Evolutionary conservation across 805 yeast species (phyloP).

Genomic region (Jamesozyma spencerorum): DNA sequence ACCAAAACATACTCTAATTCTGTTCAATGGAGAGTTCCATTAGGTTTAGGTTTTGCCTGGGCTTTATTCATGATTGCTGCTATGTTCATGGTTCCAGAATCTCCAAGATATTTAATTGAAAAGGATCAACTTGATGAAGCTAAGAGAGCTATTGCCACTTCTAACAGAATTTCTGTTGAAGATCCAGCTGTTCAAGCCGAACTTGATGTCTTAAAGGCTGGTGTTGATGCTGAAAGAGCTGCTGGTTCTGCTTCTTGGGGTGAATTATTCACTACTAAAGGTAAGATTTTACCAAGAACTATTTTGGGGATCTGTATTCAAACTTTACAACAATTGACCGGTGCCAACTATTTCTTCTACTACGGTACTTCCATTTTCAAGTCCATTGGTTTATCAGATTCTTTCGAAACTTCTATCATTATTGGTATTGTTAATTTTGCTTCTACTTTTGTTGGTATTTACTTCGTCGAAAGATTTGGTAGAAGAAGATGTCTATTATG

Average conservation of each 20-base stretch:
- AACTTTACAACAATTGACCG: conserved; percentile 63
- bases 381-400: conserved; percentile 52
- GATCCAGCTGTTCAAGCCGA: conserved; percentile 49
- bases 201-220: conserved; percentile 49
- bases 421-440: conserved; percentile 55
- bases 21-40: conserved; percentile 75
- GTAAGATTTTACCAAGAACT: conserved; percentile 44
- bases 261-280: conserved; percentile 58
- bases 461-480: conserved; percentile 1
- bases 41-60: conserved; percentile 50
- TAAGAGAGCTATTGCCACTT: conserved; percentile 44
- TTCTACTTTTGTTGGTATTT: too few species aligned
- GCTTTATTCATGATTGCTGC: conserved; percentile 34
- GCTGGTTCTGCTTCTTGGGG: conserved; percentile 62
- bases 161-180: conserved; percentile 47
- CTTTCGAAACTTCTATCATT: conserved; percentile 52
- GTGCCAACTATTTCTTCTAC: too few species aligned
- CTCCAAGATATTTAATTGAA: too few species aligned
- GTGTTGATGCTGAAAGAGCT: conserved; percentile 47
- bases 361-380: conserved; percentile 54
- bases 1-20: too few species aligned
- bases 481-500: conserved; percentile 1
- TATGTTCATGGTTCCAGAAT: conserved; percentile 59
- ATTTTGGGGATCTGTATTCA: conserved; percentile 49
- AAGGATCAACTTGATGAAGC: conserved; percentile 60